These are phyloP conservation scores for Monosporozyma siamensis DNA, from an alignment of 805 yeast species.

Conservation along the genomic window DNA sequence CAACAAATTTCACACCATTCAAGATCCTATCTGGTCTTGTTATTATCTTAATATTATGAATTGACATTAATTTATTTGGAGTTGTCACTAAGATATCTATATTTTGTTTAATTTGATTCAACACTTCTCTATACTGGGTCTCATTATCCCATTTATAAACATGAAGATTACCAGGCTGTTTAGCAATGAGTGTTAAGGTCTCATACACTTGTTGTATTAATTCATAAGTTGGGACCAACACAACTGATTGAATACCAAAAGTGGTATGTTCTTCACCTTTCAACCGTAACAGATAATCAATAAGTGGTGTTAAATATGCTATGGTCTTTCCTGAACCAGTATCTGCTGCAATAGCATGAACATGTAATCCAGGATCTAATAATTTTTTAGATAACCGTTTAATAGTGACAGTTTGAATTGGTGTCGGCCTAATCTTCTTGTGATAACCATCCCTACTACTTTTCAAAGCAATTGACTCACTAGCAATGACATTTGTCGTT, in stretches of 20 bases:
- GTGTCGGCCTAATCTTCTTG: conserved; percentile 45
- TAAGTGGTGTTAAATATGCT: conserved; percentile 73
- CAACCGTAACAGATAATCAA: conserved; percentile 57
- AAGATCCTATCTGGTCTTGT: conserved; percentile 34
- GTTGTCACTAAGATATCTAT: conserved; percentile 80
- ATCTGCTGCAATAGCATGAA: conserved; percentile 84
- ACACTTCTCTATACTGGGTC: conserved; percentile 44
- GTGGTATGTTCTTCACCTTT: conserved; percentile 33
- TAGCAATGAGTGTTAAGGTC: conserved; percentile 25
- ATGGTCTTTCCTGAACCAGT: conserved; percentile 96
- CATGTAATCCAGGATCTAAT: conserved; percentile 38
- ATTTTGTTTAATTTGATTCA: conserved; percentile 39
- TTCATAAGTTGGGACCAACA: conserved; percentile 87
- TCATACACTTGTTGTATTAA: conserved; percentile 69
- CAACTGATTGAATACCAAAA: conserved; percentile 53
- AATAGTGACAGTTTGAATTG: conserved; percentile 74
- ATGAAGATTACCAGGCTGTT: conserved; percentile 34
- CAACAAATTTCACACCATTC: conserved; percentile 47
- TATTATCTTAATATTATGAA: conserved; percentile 31
- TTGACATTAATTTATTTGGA: conserved; percentile 54
- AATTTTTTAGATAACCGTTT: conserved; percentile 27
- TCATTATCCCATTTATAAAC: conserved; percentile 55
- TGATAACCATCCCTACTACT: conserved; percentile 4
- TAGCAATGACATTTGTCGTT: conserved; percentile 44
- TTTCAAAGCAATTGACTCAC: conserved; percentile 33